Base-by-base conservation (phyloP, 2,329 filamentous ascomycete genomes). In the Fusarium staphyleae region DNA sequence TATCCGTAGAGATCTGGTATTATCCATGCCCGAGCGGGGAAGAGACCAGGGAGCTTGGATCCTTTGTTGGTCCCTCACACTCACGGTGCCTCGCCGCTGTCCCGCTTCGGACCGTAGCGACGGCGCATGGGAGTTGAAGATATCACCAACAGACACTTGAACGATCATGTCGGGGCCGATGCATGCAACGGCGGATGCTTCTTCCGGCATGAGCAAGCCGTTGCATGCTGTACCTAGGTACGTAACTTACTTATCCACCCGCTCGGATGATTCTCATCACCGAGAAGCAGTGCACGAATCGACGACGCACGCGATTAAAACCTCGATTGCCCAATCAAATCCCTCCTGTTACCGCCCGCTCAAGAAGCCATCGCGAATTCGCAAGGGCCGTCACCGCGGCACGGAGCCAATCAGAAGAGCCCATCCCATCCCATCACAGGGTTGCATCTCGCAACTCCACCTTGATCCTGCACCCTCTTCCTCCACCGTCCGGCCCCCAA, bases 261-360 rank as follows among this genome's bases (percentile, higher is more conserved):
- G 33, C 36, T 51, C 48, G 37, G 49, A 51, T 58, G 42, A 45
- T 59, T 52, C 10, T 26, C 40, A 28, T 24, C 45, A 45, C 15
- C 47, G 40, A 42, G 19, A 47, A 52, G 47, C 30, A 32, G 52
- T 48, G 48, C 41, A 55, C 53, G 58, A 61, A 60, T 62, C 33
- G 33, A 60, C 39, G 41, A 50, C 41, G 42, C 46, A 61, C 33
- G 55, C 44, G 44, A 48, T 62, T 60, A 50, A 45, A 40, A 10
- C 52, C 45, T 9, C 8, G 5, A 32, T 36, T n/a, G 46, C 33
- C 66, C 52, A 68, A 68, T 68, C 50, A 64, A 13, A 42, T 11
- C 16, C 41, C 16, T 16, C 14, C 49, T 68, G 44, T 68, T 68
- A 37, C 66, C 66, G 66, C 66, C 66, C 62, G 58, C 22, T 50